Base-by-base conservation (phyloP, 2,329 filamentous ascomycete species). In the Beauveria sp. region DNA sequence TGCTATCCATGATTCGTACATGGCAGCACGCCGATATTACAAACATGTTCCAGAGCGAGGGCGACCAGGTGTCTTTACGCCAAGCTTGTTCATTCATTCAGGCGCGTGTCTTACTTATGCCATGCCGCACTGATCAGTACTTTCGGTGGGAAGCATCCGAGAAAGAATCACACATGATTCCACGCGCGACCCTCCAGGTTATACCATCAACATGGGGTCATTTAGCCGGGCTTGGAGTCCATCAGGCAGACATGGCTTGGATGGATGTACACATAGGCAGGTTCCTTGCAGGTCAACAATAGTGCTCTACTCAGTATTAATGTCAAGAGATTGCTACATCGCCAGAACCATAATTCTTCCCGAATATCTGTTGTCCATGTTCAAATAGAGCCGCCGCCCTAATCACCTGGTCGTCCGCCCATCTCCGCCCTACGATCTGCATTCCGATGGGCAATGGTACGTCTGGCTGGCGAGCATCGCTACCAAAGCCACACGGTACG, bases 71-170 rank as follows among this genome's bases (percentile, higher is more conserved):
- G 66, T 67, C 10, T 83, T 85, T 62, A 75, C 31, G 79, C 63
- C 78, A 77, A 63, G 81, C 82, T 0, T 75, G 89, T 77, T 75
- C 79, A 53, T 79, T 75, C 2, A 87, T 89, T 68, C 84, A 83
- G 70, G 83, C 85, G 0, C 86, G 82, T 64, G 81, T 83, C 0
- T 69, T 89, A 63, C 81, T 89, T 2, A 72, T 89, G 62, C 87
- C 86, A 0, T 75, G 76, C 28, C 80, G 82, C 68, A 88, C 85
- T 0, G 87, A 89, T 69, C 77, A 89, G 46, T 89, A 89, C 68
- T 89, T 89, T 65, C 80, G 84, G 7, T 68, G 64, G 61, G 69
- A 69, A 48, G 72, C 72, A 43, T 71, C 67, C n/a, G 69, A 73
- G 63, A 67, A 63, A n/a, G 74, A 76, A 66, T 61, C 70, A 2